A percentile compares a stretch with the other conserved stretches of the same genome.
Evolutionary conservation across 805 yeast genomes (phyloP).

Genomic region (Candida insectalens): DNA sequence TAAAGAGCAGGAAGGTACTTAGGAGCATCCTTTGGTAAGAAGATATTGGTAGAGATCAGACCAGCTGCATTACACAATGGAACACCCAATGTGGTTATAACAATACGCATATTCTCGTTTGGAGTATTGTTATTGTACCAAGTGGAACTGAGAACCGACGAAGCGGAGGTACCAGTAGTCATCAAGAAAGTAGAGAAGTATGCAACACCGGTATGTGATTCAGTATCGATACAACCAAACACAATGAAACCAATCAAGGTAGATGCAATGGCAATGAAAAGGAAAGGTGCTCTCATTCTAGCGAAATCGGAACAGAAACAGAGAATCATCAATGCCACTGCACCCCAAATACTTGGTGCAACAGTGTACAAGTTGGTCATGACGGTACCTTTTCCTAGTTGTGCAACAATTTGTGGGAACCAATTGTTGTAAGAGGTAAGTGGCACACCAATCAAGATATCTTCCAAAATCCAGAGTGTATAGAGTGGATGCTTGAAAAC

Average conservation of each 20-base stretch:
- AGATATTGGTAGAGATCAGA: slow-evolving; percentile 42
- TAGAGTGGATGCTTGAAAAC: slow-evolving; percentile 37
- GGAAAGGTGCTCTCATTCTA: slow-evolving; percentile 28
- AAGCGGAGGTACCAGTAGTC: slow-evolving; percentile 40
- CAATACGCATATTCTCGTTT: slow-evolving; percentile 34
- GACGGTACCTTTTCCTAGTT: slow-evolving; percentile 30
- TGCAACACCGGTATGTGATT: slow-evolving; percentile 19
- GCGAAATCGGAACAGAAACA: slow-evolving; percentile 32
- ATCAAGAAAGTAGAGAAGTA: slow-evolving; percentile 21
- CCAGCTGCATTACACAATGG: slow-evolving; percentile 52
- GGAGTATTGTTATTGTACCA: slow-evolving; percentile 44
- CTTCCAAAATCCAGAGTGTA: slow-evolving; percentile 33
- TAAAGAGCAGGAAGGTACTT: slow-evolving; percentile 41
- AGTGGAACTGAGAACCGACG: slow-evolving; percentile 39
- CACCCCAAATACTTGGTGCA: slow-evolving; percentile 40
- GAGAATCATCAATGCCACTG: slow-evolving; percentile 29
- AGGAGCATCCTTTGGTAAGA: slow-evolving; percentile 42
- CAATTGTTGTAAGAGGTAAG: slow-evolving; percentile 37
- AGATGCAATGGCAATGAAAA: slow-evolving; percentile 27
- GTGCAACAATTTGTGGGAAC: slow-evolving; percentile 36
- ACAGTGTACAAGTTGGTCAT: slow-evolving; percentile 34
- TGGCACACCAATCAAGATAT: slow-evolving; percentile 38
- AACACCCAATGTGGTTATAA: slow-evolving; percentile 38
- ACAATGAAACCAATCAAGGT: slow-evolving; percentile 38
- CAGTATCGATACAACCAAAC: slow-evolving; percentile 34